Evolutionary conservation across 1,284 basidiomycete genomes (phyloP), one percentile per base, ranked within the genome.

Genomic region (Stygiomarasmius scandens): DNA sequence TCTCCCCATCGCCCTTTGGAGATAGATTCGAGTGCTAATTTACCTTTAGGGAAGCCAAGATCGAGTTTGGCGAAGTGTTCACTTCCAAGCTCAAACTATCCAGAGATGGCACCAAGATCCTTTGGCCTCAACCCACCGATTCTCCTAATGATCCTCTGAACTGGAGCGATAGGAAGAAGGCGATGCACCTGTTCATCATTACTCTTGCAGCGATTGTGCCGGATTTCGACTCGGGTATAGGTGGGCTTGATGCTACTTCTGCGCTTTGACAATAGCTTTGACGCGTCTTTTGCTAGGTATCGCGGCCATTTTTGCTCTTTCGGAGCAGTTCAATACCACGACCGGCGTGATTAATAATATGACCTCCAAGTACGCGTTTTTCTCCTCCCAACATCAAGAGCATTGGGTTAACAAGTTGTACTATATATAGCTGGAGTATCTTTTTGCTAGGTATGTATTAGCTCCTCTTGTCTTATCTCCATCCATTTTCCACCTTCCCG

Each of bases 141-240:
- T 82, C 83, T 38, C 80, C 80, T 1, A 69, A 79, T 9, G 86
- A 89, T 63, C 87, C 87, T 2, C 86, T 87, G 69, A 89, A 88
- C 63, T 86, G 85, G 72, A 70, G 74, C 52, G 59, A 68, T 45
- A 55, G 69, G 20, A 69, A 72, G 36, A 89, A 88, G 70, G 75
- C 76, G 43, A 56, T 86, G 2, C 83, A 84, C 54, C 69, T 89
- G 24, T 60, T 84, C 38, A 84, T 88, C 58, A 75, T 86, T 56
- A 87, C 86, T 0, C 66, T 88, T 36, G 85, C 87, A 9, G 84
- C 87, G 2, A 81, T 89, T 41, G 81, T 87, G 10, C 87, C 87
- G 0, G 87, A 88, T 64, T 88, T 89, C 61, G 83, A 86, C 62
- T 87, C 85, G 12, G 85, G 82, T 0, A 85, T 86, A 59, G 85